Conservation (phyloP, 805 yeast genomes). For the Kuraishia piskuri region DNA sequence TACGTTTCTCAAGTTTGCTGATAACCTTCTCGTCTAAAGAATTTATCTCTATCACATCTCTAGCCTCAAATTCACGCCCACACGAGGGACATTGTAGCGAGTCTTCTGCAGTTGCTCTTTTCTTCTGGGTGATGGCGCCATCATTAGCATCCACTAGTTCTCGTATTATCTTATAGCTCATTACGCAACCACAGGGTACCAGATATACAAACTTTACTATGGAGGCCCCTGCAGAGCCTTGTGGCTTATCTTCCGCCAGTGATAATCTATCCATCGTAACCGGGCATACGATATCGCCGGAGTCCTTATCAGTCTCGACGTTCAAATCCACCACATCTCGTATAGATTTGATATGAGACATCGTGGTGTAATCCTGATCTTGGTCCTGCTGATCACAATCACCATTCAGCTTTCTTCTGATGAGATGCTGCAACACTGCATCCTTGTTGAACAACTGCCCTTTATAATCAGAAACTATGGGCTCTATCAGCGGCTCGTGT, state of each 20-base stretch:
- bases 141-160: slow-evolving; percentile 11
- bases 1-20: not conserved
- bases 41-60: slow-evolving; percentile 26
- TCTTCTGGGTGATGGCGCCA: not conserved
- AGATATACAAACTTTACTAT: slow-evolving; percentile 32
- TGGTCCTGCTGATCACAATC: not conserved
- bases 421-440: slow-evolving; percentile 37
- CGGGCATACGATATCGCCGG: slow-evolving; percentile 26
- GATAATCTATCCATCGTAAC: slow-evolving; percentile 28
- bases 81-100: not conserved
- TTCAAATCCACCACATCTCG: slow-evolving; percentile 17
- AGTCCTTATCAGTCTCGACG: slow-evolving; percentile 16
- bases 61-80: not conserved
- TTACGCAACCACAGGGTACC: slow-evolving; percentile 35
- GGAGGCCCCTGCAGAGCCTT: not conserved
- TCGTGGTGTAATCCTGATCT: not conserved
- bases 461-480: slow-evolving; percentile 58
- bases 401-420: not conserved
- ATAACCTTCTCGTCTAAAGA: slow-evolving; percentile 5
- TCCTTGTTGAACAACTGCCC: slow-evolving; percentile 65
- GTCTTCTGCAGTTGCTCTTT: slow-evolving; percentile 1
- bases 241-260: slow-evolving; percentile 16
- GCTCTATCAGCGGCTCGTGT: slow-evolving; percentile 32
- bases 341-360: slow-evolving; percentile 2
- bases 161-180: slow-evolving; percentile 22